These are phyloP conservation scores for Hypoxylon perforatum DNA, from an alignment of 495 filamentous ascomycete species.

Conservation along the genomic window DNA sequence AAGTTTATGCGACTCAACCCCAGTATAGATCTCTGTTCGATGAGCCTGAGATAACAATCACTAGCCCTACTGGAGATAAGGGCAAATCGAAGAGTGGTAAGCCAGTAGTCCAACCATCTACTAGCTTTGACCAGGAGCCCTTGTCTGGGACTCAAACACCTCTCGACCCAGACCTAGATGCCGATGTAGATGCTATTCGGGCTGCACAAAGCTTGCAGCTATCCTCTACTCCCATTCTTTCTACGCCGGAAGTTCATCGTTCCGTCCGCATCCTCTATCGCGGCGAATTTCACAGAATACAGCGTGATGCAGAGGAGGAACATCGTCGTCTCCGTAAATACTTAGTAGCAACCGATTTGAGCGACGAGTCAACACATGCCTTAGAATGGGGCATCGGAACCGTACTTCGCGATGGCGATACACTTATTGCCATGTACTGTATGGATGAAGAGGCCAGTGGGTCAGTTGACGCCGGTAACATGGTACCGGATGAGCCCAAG, in stretches of 20 bases:
- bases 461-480: slow-evolving; percentile 40
- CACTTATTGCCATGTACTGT: slow-evolving; percentile 89
- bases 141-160: slow-evolving; percentile 79
- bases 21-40: slow-evolving; percentile 66
- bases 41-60: slow-evolving; percentile 72
- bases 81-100: slow-evolving; percentile 61
- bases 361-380: slow-evolving; percentile 91
- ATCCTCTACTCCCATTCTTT: slow-evolving; percentile 78
- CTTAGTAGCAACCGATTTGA: slow-evolving; percentile 90
- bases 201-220: slow-evolving; percentile 86
- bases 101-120: slow-evolving; percentile 80
- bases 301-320: slow-evolving; percentile 77
- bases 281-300: slow-evolving; percentile 80
- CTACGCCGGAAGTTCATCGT: slow-evolving; percentile 78
- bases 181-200: slow-evolving; percentile 82
- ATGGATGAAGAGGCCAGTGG: slow-evolving; percentile 85
- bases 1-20: slow-evolving; percentile 54
- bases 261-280: slow-evolving; percentile 89
- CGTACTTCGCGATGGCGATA: slow-evolving; percentile 94
- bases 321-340: slow-evolving; percentile 86
- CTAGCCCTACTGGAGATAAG: slow-evolving; percentile 68
- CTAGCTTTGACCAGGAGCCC: slow-evolving; percentile 76
- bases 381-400: slow-evolving; percentile 97
- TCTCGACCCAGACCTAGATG: slow-evolving; percentile 86
- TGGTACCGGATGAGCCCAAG: slow-evolving; percentile 62